Evolutionary conservation across 176 grass and related monocot genomes (phyloP).

Genomic region (Typha latifolia): DNA sequence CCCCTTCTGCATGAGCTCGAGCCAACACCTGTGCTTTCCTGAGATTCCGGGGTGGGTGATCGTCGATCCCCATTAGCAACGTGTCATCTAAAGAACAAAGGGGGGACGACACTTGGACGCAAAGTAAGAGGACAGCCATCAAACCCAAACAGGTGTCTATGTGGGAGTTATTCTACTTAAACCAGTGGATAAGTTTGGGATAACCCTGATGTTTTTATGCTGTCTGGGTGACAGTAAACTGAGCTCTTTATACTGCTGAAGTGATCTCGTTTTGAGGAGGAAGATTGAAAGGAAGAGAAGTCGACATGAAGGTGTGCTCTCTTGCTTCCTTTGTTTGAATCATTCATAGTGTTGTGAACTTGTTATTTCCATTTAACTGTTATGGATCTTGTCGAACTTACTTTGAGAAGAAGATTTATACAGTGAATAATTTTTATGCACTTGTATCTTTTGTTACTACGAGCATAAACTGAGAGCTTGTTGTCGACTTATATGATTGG

Average conservation of each 20-base stretch:
- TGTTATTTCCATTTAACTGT: not conserved
- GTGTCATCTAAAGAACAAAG: not conserved
- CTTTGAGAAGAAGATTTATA: too few species aligned
- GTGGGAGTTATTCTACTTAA: not conserved
- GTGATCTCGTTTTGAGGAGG: not conserved
- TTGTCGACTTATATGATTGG: conserved; percentile 7
- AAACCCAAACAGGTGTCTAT: not conserved
- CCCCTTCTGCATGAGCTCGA: conserved; percentile 9
- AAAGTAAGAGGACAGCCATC: not conserved
- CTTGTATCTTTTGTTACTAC: not conserved
- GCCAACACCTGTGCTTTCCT: conserved; percentile 25
- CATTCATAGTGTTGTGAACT: not conserved
- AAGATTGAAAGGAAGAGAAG: not conserved
- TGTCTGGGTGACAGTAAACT: not conserved
- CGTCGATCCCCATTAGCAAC: not conserved
- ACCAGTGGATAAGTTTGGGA: not conserved
- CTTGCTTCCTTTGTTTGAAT: not conserved
- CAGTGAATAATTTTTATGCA: too few species aligned
- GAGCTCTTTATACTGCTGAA: not conserved
- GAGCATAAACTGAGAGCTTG: not conserved
- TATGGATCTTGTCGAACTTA: too few species aligned
- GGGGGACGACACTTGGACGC: not conserved
- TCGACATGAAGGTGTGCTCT: conserved; percentile 23
- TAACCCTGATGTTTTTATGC: not conserved
- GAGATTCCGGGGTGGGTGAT: not conserved